A percentile compares a stretch with the other conserved stretches of the same genome.
These are phyloP conservation scores for Fragaria iinumae DNA, from an alignment of 306 rosid genomes.

Conservation along the genomic window DNA sequence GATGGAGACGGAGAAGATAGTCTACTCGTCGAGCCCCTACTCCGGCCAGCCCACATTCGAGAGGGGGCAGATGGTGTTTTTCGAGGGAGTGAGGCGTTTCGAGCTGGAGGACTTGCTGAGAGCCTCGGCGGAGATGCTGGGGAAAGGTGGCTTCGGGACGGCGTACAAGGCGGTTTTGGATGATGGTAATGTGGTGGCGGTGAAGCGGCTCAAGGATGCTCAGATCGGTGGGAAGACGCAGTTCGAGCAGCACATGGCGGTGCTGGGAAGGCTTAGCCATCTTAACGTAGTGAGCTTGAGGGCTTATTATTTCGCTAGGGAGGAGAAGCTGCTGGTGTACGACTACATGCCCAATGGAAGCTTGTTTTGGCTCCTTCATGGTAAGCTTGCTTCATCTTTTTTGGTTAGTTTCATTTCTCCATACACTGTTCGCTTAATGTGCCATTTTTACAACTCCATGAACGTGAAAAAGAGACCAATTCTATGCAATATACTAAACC, in stretches of 20 bases:
- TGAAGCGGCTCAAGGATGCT: constrained; percentile 75
- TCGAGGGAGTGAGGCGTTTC: constrained; percentile 68
- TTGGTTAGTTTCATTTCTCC: neutral
- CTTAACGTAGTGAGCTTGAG: constrained; percentile 52
- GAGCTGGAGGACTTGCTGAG: constrained; percentile 78
- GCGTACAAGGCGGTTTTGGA: constrained; percentile 84
- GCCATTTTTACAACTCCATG: too few species aligned
- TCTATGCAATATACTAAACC: too few species aligned
- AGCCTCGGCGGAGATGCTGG: constrained; percentile 92
- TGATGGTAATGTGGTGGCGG: constrained; percentile 79
- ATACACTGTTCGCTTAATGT: neutral
- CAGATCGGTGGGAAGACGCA: constrained; percentile 66
- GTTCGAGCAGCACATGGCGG: constrained; percentile 76
- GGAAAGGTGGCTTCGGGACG: constrained; percentile 82
- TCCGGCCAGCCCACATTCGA: constrained; percentile 58
- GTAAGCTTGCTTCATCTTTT: constrained; percentile 29
- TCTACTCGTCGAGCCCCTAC: constrained; percentile 82
- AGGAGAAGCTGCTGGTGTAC: constrained; percentile 74
- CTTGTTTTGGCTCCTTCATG: constrained; percentile 90
- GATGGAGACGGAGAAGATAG: constrained; percentile 61
- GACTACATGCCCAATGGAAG: constrained; percentile 80
- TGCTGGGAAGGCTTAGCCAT: constrained; percentile 59
- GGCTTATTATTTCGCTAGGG: constrained; percentile 75
- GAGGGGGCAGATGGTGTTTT: constrained; percentile 72
- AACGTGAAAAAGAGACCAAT: neutral